Evolutionary conservation across 345 rosid species (phyloP).

Genomic region (Toxicodendron radicans): DNA sequence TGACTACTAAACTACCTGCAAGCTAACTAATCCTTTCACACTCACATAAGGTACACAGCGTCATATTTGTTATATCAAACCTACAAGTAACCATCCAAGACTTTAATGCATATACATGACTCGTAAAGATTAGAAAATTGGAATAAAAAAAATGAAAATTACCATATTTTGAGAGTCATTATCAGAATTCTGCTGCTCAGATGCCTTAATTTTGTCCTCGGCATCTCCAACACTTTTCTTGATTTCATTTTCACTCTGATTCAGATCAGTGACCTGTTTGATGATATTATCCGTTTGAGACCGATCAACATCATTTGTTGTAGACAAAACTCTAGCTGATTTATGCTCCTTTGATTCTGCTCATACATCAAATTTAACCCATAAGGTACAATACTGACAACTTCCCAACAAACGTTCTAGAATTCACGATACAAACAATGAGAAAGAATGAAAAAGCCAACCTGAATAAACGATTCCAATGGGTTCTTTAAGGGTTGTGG

Average conservation of each 20-base stretch:
- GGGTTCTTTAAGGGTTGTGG: constrained; percentile 49
- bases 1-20: neutral
- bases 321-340: constrained; percentile 70
- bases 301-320: constrained; percentile 49
- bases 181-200: neutral
- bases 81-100: constrained; percentile 14
- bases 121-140: neutral
- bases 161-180: constrained; percentile 29
- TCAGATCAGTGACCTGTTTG: constrained; percentile 49
- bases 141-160: constrained; percentile 18
- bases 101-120: neutral
- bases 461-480: constrained; percentile 64
- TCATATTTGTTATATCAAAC: neutral
- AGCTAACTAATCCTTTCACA: constrained; percentile 7
- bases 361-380: constrained; percentile 29
- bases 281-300: constrained; percentile 47
- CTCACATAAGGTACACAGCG: neutral
- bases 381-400: neutral
- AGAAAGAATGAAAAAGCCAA: constrained; percentile 5
- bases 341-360: constrained; percentile 55
- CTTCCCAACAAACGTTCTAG: neutral
- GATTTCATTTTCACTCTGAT: constrained; percentile 7
- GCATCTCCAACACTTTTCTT: constrained; percentile 6
- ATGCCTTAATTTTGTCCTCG: neutral
- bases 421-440: neutral